Evolutionary conservation across 23 red algal species (phyloP), one percentile per base, ranked within the genome.

Genomic region (Cyanidioschyzon merolae): DNA sequence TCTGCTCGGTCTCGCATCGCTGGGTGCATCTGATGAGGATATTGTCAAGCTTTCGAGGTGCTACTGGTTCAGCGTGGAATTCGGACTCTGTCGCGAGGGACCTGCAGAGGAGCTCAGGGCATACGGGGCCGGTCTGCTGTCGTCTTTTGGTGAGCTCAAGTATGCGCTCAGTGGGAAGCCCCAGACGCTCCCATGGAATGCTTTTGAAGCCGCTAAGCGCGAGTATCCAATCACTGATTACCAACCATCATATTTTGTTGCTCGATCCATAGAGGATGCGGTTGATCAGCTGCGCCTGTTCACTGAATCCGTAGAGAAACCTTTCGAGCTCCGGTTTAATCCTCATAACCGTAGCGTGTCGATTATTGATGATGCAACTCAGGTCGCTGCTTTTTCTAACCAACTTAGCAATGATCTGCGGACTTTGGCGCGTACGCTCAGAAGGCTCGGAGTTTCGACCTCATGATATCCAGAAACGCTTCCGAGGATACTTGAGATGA

Each of bases 11-110:
- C 38, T 79, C 1, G 83, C 76, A 25, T 79, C 83, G 3, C 76
- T 74, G 34, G 76, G 83, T 38, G 77, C 76, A 25, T 71, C 40
- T 7, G 83, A 86, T 68, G 83, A 86, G 24, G 83, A 78, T 68
- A 80, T 86, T 27, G 83, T 79, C 30, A 50, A 57, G 51, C 57
- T 86, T 50, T 74, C 76, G 21, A 74, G 68, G 50, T 68, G 68
- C 37, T 86, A 86, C 54, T 86, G 83, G 83, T 86, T 86, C 68
- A 80, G 67, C 3, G 54, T 86, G 34, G 83, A 86, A 40, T 86
- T 86, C 50, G 83, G 83, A 34, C 68, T 86, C 24, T 86, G 0
- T 35, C 35, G 50, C 67, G 50, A 80, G 75, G 26, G 37, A 15
- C 12, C 24, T 17, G 30, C 12, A 25, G 12, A 3, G 3, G 35